Percentiles rank a stretch among this genome's conserved stretches.
Conservation (phyloP, 208 protist species). For the Leptomonas pyrrhocoris region DNA sequence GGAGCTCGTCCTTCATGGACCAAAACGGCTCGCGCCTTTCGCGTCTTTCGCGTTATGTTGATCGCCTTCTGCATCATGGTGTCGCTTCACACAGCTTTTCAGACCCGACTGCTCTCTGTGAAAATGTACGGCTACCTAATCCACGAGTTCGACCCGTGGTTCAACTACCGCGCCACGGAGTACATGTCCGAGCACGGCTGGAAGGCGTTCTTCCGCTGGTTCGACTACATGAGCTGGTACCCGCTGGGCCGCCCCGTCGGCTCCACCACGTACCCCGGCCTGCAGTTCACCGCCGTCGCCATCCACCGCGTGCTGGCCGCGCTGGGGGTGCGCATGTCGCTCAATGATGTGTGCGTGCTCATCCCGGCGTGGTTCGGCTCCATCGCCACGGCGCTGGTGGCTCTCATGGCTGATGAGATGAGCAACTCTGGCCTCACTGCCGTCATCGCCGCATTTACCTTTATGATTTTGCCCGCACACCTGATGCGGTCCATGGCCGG, state of each 20-base stretch:
- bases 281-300: conserved; percentile 96
- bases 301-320: conserved; percentile 92
- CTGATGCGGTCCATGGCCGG: conserved; percentile 98
- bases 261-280: conserved; percentile 97
- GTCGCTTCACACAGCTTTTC: too few relatives aligned
- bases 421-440: conserved; percentile 81
- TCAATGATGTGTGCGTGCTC: conserved; percentile 97
- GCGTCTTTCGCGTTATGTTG: too few relatives aligned
- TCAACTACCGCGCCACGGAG: conserved; percentile 93
- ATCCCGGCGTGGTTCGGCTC: conserved; percentile 94
- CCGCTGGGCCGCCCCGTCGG: conserved; percentile 98
- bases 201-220: conserved; percentile 98
- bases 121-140: conserved; percentile 18
- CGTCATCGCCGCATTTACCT: conserved; percentile 80
- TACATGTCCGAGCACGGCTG: conserved; percentile 94
- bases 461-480: conserved; percentile 83
- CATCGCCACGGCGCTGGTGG: conserved; percentile 59
- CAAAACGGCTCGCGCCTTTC: too few relatives aligned
- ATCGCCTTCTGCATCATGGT: too few relatives aligned
- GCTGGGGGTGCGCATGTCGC: conserved; percentile 72
- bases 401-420: conserved; percentile 53
- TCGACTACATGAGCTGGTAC: conserved; percentile 98
- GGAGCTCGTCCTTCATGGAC: too few relatives aligned
- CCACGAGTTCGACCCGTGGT: conserved; percentile 95
- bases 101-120: conserved; percentile 11